Conservation (phyloP, 2,329 filamentous ascomycete species). For the Claviceps sp. region DNA sequence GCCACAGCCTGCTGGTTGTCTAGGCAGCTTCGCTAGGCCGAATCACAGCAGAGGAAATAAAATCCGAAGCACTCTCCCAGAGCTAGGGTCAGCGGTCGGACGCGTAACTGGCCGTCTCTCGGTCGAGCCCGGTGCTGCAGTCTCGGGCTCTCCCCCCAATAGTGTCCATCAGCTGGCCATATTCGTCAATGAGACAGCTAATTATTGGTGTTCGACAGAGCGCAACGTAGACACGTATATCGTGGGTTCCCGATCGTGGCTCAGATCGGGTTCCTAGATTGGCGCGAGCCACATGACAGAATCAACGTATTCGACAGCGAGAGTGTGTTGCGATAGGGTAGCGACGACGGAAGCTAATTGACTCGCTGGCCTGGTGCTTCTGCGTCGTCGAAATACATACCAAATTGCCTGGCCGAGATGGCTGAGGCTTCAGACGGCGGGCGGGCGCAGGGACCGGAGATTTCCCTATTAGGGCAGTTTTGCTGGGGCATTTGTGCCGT, state of each 20-base stretch:
- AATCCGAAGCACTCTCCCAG: neutral
- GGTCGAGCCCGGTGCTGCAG: neutral
- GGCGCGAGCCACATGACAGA: too few species aligned
- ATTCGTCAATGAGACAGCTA: neutral
- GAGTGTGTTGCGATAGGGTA: neutral
- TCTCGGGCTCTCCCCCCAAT: neutral
- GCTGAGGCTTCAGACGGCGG: neutral
- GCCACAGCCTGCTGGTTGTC: neutral
- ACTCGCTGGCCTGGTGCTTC: neutral
- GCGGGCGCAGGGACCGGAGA: neutral
- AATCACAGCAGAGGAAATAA: neutral
- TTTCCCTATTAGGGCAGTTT: neutral
- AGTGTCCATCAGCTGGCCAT: too few species aligned
- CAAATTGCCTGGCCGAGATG: neutral
- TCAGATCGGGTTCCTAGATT: too few species aligned
- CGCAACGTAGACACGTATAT: neutral
- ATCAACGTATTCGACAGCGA: neutral
- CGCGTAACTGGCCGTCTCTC: neutral
- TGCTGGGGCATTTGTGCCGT: neutral
- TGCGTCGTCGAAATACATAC: neutral
- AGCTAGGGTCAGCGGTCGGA: neutral
- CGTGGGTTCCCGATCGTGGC: too few species aligned
- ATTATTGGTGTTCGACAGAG: neutral
- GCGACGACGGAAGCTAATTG: neutral
- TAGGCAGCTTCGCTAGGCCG: neutral